Evolutionary conservation across 139 green algal genomes (phyloP), one percentile per base, ranked within the genome.

Genomic region (Asterochloris erici): DNA sequence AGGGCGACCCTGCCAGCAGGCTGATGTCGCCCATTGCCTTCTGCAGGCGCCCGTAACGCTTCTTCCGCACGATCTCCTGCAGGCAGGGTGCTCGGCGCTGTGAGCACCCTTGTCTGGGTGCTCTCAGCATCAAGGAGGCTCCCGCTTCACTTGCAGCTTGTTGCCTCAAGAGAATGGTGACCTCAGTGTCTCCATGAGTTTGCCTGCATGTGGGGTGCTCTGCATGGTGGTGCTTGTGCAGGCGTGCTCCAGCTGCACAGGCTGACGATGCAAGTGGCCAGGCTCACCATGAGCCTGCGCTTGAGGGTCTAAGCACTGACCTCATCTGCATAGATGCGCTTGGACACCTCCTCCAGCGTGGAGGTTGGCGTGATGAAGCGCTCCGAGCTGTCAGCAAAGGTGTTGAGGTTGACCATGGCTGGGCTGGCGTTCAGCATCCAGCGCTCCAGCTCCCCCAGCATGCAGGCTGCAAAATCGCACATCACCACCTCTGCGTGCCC

Each of bases 11-110:
- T 12, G 91, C 89, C 75, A 98, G 84, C 74, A 98, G 86, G 78
- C 87, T 92, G 83, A 92, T 85, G 83, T 98, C 95, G 0, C 94
- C 95, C 85, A 96, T 94, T 0, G 85, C 82, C 84, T 98, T 98
- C 76, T 93, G 88, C 69, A 97, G 86, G 74, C 95, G 87, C 1
- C 90, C 93, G 81, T 95, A 93, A 17, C 91, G 79, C 70, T 83
- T 88, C 83, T 90, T 92, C 21, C 85, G 86, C 47, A 82, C 77
- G 11, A 88, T 69, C 74, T 91, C 83, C 86, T 90, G 83, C 63
- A 68, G 11, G 38, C 38, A 54, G 38, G 38, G 38, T 54, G 38
- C 38, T 54, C 38, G 6, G 38, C 38, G 38, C 6, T 54, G 38
- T 54, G 38, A 54, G 38, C 38, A 54, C 38, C 6, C 38, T 54